Conservation (phyloP, 352 stramenopile genomes). For the Pythium guiyangense region DNA sequence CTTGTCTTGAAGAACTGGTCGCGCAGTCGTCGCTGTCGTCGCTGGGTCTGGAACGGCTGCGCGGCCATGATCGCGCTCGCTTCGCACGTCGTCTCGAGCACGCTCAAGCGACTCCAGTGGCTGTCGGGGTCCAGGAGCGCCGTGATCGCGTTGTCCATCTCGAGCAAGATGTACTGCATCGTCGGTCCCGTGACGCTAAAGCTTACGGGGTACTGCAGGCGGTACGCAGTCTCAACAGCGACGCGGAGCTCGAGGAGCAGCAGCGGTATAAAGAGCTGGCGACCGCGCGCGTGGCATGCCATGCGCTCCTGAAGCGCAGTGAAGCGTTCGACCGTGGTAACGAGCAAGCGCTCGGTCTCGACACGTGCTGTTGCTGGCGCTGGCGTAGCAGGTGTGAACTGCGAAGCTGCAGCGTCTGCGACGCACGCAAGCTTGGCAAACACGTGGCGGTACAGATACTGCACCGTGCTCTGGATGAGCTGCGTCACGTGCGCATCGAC, state of each 20-base stretch:
- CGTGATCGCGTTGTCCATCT: constrained; percentile 37
- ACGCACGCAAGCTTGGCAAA: constrained; percentile 34
- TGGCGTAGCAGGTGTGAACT: background rate
- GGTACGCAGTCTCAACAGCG: constrained; percentile 53
- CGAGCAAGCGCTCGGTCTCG: constrained; percentile 39
- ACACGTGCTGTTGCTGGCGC: background rate
- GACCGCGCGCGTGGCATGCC: constrained; percentile 19
- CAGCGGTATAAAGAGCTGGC: constrained; percentile 41
- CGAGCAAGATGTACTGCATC: constrained; percentile 39
- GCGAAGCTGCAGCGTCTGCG: constrained; percentile 14
- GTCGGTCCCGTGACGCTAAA: constrained; percentile 27
- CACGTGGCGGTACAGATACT: constrained; percentile 40
- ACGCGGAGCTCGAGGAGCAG: constrained; percentile 57
- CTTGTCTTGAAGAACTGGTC: constrained; percentile 66
- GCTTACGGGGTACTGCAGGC: constrained; percentile 53
- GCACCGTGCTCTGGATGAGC: constrained; percentile 28
- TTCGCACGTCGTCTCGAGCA: constrained; percentile 60
- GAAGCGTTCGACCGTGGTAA: constrained; percentile 35
- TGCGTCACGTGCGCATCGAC: constrained; percentile 21
- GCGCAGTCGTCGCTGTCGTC: constrained; percentile 34
- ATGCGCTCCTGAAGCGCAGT: constrained; percentile 18
- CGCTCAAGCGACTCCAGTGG: constrained; percentile 45
- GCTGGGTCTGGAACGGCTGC: constrained; percentile 32
- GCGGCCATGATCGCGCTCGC: constrained; percentile 37
- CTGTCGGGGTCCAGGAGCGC: constrained; percentile 46